Evolutionary conservation across 108 stramenopile genomes (phyloP).

Genomic region (Mediolabrus comicus): DNA sequence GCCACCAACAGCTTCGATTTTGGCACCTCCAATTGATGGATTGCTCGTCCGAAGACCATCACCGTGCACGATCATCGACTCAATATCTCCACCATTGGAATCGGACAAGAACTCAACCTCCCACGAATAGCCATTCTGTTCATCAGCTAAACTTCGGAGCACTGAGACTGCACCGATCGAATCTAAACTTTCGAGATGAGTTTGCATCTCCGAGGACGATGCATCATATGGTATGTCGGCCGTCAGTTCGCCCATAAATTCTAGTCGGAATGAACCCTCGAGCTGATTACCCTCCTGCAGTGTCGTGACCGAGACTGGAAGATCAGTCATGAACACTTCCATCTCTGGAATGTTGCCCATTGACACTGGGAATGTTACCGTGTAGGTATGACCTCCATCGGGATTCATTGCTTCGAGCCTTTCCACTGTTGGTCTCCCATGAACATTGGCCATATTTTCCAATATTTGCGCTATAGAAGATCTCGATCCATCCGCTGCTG

Average conservation of each 20-base stretch:
- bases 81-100: conserved; percentile 60
- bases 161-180: conserved; percentile 67
- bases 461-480: conserved; percentile 54
- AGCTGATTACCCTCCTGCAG: conserved; percentile 70
- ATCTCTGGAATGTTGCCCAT: conserved; percentile 78
- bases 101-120: conserved; percentile 63
- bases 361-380: conserved; percentile 62
- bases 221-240: conserved; percentile 65
- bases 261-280: conserved; percentile 62
- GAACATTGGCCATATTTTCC: conserved; percentile 60
- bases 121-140: conserved; percentile 59
- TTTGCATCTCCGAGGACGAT: conserved; percentile 49
- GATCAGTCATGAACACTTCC: conserved; percentile 50
- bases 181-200: conserved; percentile 45
- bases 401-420: conserved; percentile 36
- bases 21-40: conserved; percentile 37
- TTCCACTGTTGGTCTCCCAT: conserved; percentile 42
- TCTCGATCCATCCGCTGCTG: conserved; percentile 41
- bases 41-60: conserved; percentile 51
- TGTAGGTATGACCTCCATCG: conserved; percentile 64
- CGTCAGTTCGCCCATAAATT: conserved; percentile 69
- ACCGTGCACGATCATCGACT: conserved; percentile 35
- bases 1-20: conserved; percentile 20
- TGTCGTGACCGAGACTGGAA: conserved; percentile 58
- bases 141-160: conserved; percentile 42